phyloP scores from a whole-genome alignment of 345 rosid genomes.

The Corchorus olitorius region DNA sequence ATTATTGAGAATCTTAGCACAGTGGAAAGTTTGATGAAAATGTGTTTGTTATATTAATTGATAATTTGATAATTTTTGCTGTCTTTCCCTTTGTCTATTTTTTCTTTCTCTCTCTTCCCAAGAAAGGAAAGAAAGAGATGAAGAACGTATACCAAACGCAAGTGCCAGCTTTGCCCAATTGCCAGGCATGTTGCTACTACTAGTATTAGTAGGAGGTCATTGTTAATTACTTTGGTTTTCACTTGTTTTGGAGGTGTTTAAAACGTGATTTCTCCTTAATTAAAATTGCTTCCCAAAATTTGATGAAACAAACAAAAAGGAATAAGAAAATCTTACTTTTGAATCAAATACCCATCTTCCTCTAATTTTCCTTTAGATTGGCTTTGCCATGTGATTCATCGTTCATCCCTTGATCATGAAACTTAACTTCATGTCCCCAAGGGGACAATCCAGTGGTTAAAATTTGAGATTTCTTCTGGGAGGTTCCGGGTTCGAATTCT shows the following conservation, averaged over 20 bases:
- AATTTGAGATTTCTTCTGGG: too few relatives aligned
- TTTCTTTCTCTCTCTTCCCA: background rate
- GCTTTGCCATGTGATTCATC: too few relatives aligned
- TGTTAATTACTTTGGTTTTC: too few relatives aligned
- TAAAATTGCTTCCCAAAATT: too few relatives aligned
- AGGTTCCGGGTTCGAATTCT: too few relatives aligned
- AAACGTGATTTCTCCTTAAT: background rate
- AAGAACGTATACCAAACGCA: conserved; percentile 7
- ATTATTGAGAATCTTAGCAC: conserved; percentile 34
- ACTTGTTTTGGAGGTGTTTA: background rate
- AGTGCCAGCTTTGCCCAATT: background rate
- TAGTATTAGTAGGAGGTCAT: too few relatives aligned
- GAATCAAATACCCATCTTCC: background rate
- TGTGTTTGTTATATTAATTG: background rate
- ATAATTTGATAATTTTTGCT: background rate
- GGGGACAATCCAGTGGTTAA: too few relatives aligned
- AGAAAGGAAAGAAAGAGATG: background rate
- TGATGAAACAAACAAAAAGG: too few relatives aligned
- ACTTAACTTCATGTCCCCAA: too few relatives aligned
- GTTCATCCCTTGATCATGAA: too few relatives aligned
- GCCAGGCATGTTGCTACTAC: background rate
- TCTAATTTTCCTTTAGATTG: too few relatives aligned
- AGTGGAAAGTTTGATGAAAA: conserved; percentile 18
- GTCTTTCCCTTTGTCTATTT: too few relatives aligned
- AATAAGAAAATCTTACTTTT: background rate